phyloP scores from a whole-genome alignment of 768 basidiomycete genomes.

The Clathrus columnatus region DNA sequence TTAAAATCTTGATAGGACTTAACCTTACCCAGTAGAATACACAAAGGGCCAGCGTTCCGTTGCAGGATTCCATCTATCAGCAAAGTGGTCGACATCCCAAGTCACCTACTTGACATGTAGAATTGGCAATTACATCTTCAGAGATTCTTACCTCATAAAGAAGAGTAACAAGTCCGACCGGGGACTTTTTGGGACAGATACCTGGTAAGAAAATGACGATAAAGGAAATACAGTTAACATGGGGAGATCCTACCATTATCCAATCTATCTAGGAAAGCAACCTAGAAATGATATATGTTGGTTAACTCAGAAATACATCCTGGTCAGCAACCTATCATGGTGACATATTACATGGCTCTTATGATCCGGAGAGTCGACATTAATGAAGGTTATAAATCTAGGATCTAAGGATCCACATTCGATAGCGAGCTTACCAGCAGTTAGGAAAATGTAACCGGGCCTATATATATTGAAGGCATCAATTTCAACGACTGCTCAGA shows the following conservation, averaged over 20 bases:
- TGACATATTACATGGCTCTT: conserved; percentile 43
- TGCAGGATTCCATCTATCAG: conserved; percentile 6
- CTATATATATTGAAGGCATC: not conserved
- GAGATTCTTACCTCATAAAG: not conserved
- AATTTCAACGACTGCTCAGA: too few species aligned
- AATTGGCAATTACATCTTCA: not conserved
- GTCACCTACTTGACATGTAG: conserved; percentile 12
- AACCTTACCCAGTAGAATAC: conserved; percentile 10
- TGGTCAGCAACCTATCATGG: not conserved
- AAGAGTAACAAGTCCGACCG: conserved; percentile 9
- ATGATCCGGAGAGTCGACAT: conserved; percentile 41
- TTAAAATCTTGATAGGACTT: not conserved
- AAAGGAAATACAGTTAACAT: not conserved
- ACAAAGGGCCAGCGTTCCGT: conserved; percentile 12
- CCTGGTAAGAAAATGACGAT: conserved; percentile 10
- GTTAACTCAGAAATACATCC: not conserved
- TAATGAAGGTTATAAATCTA: too few species aligned
- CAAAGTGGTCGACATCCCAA: conserved; percentile 11
- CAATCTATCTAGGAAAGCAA: not conserved
- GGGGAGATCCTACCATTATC: not conserved
- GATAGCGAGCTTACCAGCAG: conserved; percentile 11
- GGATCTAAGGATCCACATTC: too few species aligned
- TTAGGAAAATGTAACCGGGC: not conserved
- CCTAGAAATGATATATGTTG: too few species aligned
- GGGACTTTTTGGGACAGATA: conserved; percentile 8